phyloP scores from a whole-genome alignment of 441 rosid species.

The Mallotus repandus region DNA sequence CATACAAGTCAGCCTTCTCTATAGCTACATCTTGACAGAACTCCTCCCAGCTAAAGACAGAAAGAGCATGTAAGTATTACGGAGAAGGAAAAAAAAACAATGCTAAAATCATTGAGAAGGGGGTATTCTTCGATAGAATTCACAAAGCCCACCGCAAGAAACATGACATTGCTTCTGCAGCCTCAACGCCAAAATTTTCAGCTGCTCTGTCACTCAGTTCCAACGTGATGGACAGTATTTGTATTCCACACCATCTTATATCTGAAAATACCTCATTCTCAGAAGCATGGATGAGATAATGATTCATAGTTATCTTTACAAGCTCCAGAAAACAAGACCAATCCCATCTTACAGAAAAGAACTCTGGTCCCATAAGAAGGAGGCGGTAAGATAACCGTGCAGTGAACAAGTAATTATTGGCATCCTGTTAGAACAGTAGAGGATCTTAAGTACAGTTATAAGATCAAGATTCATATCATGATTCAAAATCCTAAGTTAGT shows the following conservation, averaged over 20 bases:
- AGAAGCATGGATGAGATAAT: slow-evolving; percentile 20
- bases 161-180: slow-evolving; percentile 61
- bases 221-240: slow-evolving; percentile 53
- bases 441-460: not conserved
- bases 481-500: not conserved
- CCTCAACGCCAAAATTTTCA: slow-evolving; percentile 47
- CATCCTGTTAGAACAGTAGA: slow-evolving; percentile 45
- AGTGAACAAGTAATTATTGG: slow-evolving; percentile 39
- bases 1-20: slow-evolving; percentile 69
- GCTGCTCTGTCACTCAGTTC: slow-evolving; percentile 54
- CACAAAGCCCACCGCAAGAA: slow-evolving; percentile 65
- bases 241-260: slow-evolving; percentile 74
- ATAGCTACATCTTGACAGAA: slow-evolving; percentile 79
- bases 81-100: not conserved
- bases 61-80: slow-evolving; percentile 17
- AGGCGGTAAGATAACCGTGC: slow-evolving; percentile 71
- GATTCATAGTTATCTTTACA: slow-evolving; percentile 36
- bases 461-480: not conserved
- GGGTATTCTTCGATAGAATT: slow-evolving; percentile 10
- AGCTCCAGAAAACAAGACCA: slow-evolving; percentile 88
- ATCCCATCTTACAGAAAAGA: slow-evolving; percentile 82
- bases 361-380: slow-evolving; percentile 55
- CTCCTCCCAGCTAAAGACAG: slow-evolving; percentile 76
- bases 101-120: not conserved
- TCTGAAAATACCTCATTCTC: slow-evolving; percentile 43